These are phyloP conservation scores for Malassezia sympodialis DNA, from an alignment of 1,284 basidiomycete species.

Conservation along the genomic window DNA sequence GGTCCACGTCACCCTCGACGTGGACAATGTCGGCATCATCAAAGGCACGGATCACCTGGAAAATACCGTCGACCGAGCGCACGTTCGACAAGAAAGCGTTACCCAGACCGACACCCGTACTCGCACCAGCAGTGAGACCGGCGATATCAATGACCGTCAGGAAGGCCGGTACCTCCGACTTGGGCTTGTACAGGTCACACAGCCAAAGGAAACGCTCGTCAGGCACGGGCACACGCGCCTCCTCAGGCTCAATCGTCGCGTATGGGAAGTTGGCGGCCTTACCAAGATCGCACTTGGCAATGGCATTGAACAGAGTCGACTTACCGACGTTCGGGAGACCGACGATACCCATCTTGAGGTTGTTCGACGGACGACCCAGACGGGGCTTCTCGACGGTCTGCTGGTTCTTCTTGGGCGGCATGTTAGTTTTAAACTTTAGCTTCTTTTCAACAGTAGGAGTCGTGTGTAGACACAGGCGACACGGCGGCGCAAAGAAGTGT, in stretches of 20 bases:
- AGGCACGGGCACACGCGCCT: slow-evolving; percentile 89
- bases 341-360: slow-evolving; percentile 48
- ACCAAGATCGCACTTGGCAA: slow-evolving; percentile 79
- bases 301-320: slow-evolving; percentile 59
- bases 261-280: slow-evolving; percentile 98
- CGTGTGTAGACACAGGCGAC: slow-evolving; percentile 8
- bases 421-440: slow-evolving; percentile 25
- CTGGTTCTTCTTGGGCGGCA: slow-evolving; percentile 41
- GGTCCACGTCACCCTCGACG: slow-evolving; percentile 96
- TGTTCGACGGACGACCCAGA: slow-evolving; percentile 45
- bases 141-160: slow-evolving; percentile 98
- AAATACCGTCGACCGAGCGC: slow-evolving; percentile 96
- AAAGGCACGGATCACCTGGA: slow-evolving; percentile 95
- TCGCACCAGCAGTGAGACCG: slow-evolving; percentile 88
- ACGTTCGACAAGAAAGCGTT: slow-evolving; percentile 98
- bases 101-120: slow-evolving; percentile 92
- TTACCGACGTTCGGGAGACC: slow-evolving; percentile 48
- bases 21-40: slow-evolving; percentile 98
- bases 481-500: background rate
- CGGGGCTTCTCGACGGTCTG: slow-evolving; percentile 34
- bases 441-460: slow-evolving; percentile 16
- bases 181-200: slow-evolving; percentile 79
- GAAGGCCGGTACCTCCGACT: slow-evolving; percentile 77
- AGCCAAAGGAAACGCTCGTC: slow-evolving; percentile 93
- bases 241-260: slow-evolving; percentile 63